Base-by-base conservation (phyloP, 768 basidiomycete species). In the Termitomyces sp. region DNA sequence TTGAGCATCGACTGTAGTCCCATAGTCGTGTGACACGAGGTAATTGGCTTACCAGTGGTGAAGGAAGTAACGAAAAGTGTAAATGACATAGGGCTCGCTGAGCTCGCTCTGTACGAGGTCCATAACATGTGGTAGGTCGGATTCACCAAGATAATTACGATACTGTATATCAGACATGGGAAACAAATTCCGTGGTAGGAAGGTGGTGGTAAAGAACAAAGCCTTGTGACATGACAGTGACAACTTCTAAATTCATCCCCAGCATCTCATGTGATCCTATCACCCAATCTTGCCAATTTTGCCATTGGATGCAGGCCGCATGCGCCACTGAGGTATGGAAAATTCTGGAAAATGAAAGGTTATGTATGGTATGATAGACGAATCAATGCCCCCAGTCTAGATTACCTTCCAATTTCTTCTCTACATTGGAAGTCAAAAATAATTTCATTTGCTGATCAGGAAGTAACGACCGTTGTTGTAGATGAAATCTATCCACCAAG, bases 31-130 rank as follows among this genome's bases (percentile, higher is more conserved):
- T 70, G 71, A 73, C 68, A 45, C 39, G 59, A 53, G 47, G 27
- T 37, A 39, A 42, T 49, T 5, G 22, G 76, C 93, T 66, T 56
- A 97, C 97, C 97, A 99, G 65, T 95, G 91, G 69, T 94, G 86
- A 7, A 99, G 82, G 71, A 99, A 99, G 71, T 99, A 98, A 2
- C 95, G 88, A 66, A 95, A 98, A 0, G 95, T 98, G 74, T 96
- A 98, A 43, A 93, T 86, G 53, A 96, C 93, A 74, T 94, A 98
- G 43, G 96, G 96, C 73, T 98, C 95, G 63, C 89, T 93, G 67
- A 98, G 85, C 75, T 97, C 95, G 66, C 81, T 88, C 76, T 95
- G 89, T 4, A 96, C 89, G 58, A 98, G 82, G 20, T 81, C 78
- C 84, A 96, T 93, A 67, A 98, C 88, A 63, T 86, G 84, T 5